Evolutionary conservation across 2,329 filamentous ascomycete genomes (phyloP), one percentile per base, ranked within the genome.

Genomic region (Ophiostoma fasciatum): DNA sequence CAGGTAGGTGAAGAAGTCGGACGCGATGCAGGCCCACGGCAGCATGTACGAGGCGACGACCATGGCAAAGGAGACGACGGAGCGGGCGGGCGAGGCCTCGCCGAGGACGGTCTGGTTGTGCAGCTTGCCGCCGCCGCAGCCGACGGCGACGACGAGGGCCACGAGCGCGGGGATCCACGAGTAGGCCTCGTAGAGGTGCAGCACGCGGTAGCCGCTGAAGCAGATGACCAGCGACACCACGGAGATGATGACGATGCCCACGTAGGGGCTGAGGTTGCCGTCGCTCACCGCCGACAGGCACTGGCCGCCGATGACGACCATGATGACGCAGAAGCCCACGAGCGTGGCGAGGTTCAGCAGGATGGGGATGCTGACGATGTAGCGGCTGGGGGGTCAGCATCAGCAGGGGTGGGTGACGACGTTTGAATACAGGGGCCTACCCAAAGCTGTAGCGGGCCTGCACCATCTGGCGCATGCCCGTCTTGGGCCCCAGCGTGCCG

Each of bases 381-480:
- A 75, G 28, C 65, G 61, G 14, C 64, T 62, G 23, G 10, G n/a
- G 13, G n/a, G 19, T 11, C 7, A 1, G 3, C 13, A 17, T 28
- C n/a, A 17, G 27, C 22, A 18, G 28, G 21, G 9, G n/a, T n/a
- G 22, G 17, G 10, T 5, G 5, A 28, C 3, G 8, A 17, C 14
- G n/a, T 17, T 28, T 15, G 3, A 14, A 15, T 26, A 28, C 19
- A 19, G 27, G 23, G 11, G 23, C 54, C 36, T 53, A 68, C 59
- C 70, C 72, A 48, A 75, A 79, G 28, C 66, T 68, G 51, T 68
- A 78, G 17, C 74, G 61, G 4, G 74, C 73, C 45, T 74, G 71
- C 7, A 78, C 65, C 63, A 78, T 74, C 51, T 78, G 73, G 13
- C 74, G 62, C 63, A 78, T 67, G 28, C 73, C 74, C 9, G 71